phyloP scores from a whole-genome alignment of 306 rosid species.

The Sphenostylis stenocarpa region DNA sequence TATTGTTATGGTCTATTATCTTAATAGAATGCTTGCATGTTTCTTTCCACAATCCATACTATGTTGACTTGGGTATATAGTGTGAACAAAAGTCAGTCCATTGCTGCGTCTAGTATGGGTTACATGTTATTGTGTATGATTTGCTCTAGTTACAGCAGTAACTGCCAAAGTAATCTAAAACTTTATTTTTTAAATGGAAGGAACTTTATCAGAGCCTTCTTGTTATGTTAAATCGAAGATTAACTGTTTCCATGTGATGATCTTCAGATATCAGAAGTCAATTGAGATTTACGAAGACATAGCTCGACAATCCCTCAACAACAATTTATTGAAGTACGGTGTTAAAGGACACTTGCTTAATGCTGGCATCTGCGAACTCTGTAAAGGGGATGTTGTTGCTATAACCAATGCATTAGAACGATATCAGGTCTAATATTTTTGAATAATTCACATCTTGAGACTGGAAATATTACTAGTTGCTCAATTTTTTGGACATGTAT shows the following conservation, averaged over 20 bases:
- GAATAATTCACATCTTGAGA: slow-evolving; percentile 25
- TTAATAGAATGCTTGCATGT: slow-evolving; percentile 15
- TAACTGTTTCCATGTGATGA: slow-evolving; percentile 8
- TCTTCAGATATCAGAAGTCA: slow-evolving; percentile 74
- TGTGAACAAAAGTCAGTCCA: background rate
- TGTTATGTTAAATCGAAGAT: background rate
- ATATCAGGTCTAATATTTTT: slow-evolving; percentile 62
- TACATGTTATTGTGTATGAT: background rate
- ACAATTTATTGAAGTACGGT: slow-evolving; percentile 88
- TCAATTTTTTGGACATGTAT: slow-evolving; percentile 24
- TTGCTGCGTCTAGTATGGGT: background rate
- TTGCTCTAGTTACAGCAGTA: slow-evolving; percentile 21
- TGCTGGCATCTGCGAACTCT: slow-evolving; percentile 96
- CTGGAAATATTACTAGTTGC: slow-evolving; percentile 20
- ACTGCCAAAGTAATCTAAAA: slow-evolving; percentile 12
- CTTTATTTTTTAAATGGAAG: slow-evolving; percentile 9
- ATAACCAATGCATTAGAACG: slow-evolving; percentile 81
- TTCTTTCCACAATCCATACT: slow-evolving; percentile 14
- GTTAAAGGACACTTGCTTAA: slow-evolving; percentile 97
- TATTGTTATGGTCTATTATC: slow-evolving; percentile 13
- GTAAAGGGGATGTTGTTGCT: slow-evolving; percentile 83
- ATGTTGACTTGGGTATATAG: slow-evolving; percentile 2
- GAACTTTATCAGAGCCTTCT: background rate
- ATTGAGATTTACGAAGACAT: slow-evolving; percentile 86
- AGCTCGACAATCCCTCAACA: slow-evolving; percentile 85